Evolutionary conservation across 805 yeast genomes (phyloP).

Genomic region (Candida endomychidarum): DNA sequence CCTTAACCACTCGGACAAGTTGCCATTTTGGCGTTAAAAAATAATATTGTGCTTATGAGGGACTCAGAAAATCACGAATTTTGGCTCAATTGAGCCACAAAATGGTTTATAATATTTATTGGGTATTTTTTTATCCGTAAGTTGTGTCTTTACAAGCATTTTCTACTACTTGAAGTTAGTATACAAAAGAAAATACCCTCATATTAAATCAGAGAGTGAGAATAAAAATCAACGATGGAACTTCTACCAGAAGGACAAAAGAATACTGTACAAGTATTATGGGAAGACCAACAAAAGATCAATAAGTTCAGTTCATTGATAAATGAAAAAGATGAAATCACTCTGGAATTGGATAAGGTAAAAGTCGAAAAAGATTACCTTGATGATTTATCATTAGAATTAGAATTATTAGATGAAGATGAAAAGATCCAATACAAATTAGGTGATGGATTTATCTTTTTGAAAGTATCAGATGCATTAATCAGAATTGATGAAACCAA

Average conservation of each 20-base stretch:
- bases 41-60: too few species aligned
- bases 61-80: too few species aligned
- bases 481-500: conserved; percentile 65
- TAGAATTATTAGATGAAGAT: conserved; percentile 79
- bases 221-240: conserved; percentile 30
- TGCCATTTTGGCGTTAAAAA: conserved; percentile 4
- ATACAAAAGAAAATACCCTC: too few species aligned
- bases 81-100: too few species aligned
- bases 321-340: conserved; percentile 60
- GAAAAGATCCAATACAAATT: conserved; percentile 72
- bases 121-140: too few species aligned
- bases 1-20: conserved; percentile 12
- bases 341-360: conserved; percentile 47
- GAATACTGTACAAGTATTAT: conserved; percentile 59
- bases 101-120: too few species aligned
- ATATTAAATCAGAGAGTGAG: neutral
- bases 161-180: too few species aligned
- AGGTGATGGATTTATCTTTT: conserved; percentile 76
- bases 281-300: conserved; percentile 88
- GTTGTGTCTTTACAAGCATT: too few species aligned
- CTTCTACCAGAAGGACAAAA: conserved; percentile 55
- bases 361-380: conserved; percentile 79
- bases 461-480: conserved; percentile 66
- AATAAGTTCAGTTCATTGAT: conserved; percentile 86
- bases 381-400: conserved; percentile 81